Evolutionary conservation across 768 basidiomycete genomes (phyloP).

Genomic region (Calvatia gigantea): DNA sequence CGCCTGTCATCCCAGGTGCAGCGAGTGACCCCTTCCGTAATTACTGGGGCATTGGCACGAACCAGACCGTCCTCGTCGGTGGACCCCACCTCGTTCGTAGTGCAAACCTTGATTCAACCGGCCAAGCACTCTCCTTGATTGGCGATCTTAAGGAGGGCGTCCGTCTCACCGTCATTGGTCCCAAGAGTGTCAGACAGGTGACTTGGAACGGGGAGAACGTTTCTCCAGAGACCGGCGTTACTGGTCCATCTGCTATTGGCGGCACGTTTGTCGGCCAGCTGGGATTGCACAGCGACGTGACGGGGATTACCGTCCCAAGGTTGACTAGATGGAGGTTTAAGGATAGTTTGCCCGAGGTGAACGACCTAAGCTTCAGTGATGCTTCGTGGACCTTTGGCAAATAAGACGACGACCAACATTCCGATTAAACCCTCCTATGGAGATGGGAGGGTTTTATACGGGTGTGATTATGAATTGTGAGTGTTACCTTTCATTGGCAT

Average conservation of each 20-base stretch:
- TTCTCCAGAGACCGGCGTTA: conserved; percentile 27
- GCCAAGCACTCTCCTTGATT: conserved; percentile 49
- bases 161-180: conserved; percentile 61
- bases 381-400: conserved; percentile 58
- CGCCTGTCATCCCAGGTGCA: conserved; percentile 54
- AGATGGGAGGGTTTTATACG: conserved; percentile 76
- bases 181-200: conserved; percentile 45
- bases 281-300: conserved; percentile 23
- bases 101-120: conserved; percentile 37
- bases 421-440: conserved; percentile 68
- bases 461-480: conserved; percentile 85
- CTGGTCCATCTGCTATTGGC: conserved; percentile 33
- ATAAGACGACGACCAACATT: conserved; percentile 73
- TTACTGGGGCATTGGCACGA: conserved; percentile 75
- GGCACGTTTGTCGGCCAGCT: conserved; percentile 47
- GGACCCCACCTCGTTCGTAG: conserved; percentile 64
- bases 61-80: conserved; percentile 60
- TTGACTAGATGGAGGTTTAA: conserved; percentile 71
- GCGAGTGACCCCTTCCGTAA: conserved; percentile 42
- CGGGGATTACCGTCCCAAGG: conserved; percentile 38
- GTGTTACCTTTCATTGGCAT: conserved; percentile 20
- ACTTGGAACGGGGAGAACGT: conserved; percentile 71
- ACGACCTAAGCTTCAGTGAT: conserved; percentile 50
- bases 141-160: conserved; percentile 68
- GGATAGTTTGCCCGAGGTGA: conserved; percentile 73